Base-by-base conservation (phyloP, 1,139 yeast genomes). In the Kodamaea anthophila region DNA sequence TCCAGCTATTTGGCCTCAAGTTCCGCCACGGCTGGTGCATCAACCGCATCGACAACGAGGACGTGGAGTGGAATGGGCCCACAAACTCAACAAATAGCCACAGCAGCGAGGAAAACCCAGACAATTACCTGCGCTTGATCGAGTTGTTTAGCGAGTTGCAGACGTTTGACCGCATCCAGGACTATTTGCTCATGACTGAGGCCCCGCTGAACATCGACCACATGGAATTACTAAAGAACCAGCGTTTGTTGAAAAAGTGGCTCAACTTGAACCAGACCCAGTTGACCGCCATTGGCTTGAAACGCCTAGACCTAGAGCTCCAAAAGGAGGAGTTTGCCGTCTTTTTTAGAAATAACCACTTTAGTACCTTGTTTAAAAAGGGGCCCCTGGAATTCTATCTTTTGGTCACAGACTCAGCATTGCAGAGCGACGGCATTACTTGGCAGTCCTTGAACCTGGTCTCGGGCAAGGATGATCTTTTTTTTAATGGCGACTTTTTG, bases 301-400 rank as follows among this genome's bases (percentile, higher is more conserved):
- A 48, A 3, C 47, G 65, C 10, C 51, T 83, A 28, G 51, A 62
- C 29, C 55, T 64, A 9, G 65, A 67, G 13, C 55, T 77, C 19
- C 37, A 35, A 2, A 34, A 42, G 4, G 61, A 58, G 29, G 58
- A 59, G 24, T 65, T 81, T 37, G 67, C 77, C 1, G 74, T 87
- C 1, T 70, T 87, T 36, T 87, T 87, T 60, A 65, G 95, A 44
- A 87, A 87, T 52, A 85, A 86, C 52, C 96, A 86, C 53, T 87
- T 84, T 53, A 72, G 74, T 36, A 82, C 95, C 0, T 53, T 86
- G 9, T 70, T 70, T 47, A 82, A 81, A 46, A 64, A 65, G 29
- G 49, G 55, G 26, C 53, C 65, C 39, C 53, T 61, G 31, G 70
- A 67, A 43, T 53, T 85, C 35, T 76, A 74, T 52, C 49, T 75